Percentiles rank a stretch among this genome's conserved stretches.
Evolutionary conservation across 371 early-diverging fungal genomes (phyloP).

Genomic region (Syncephalastrum contaminatum): DNA sequence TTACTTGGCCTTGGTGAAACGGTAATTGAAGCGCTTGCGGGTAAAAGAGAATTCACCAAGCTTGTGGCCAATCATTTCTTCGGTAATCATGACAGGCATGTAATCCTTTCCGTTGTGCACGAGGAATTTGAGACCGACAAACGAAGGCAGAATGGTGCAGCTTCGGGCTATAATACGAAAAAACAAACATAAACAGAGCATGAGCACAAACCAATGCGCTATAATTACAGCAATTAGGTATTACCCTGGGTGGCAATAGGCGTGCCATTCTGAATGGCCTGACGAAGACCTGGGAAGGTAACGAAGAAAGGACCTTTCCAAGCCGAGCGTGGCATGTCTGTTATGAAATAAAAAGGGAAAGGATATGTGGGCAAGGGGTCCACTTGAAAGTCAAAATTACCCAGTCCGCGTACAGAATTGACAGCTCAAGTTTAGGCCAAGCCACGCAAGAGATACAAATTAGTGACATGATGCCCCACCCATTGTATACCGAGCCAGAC

Average conservation of each 20-base stretch:
- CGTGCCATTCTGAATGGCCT: slow-evolving; percentile 47
- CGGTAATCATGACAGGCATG: slow-evolving; percentile 82
- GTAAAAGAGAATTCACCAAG: slow-evolving; percentile 95
- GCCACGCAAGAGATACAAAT: too few species aligned
- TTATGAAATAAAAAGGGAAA: background rate
- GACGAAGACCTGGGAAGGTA: slow-evolving; percentile 67
- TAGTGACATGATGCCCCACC: too few species aligned
- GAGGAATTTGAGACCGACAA: slow-evolving; percentile 88
- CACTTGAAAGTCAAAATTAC: too few species aligned
- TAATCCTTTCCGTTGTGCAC: slow-evolving; percentile 96
- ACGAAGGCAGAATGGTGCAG: slow-evolving; percentile 90
- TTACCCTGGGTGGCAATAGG: slow-evolving; percentile 57
- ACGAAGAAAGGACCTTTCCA: slow-evolving; percentile 97
- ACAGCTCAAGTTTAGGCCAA: too few species aligned
- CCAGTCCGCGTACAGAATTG: too few species aligned
- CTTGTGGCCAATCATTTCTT: slow-evolving; percentile 97
- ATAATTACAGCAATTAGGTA: background rate
- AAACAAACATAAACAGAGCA: background rate
- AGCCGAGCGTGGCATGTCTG: slow-evolving; percentile 72
- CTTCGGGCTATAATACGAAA: slow-evolving; percentile 60
- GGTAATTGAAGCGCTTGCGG: slow-evolving; percentile 86
- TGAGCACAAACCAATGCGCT: background rate
- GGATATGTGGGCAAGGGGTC: too few species aligned
- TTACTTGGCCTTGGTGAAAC: slow-evolving; percentile 86
- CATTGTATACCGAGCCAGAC: too few species aligned